Percentiles rank a stretch among this genome's conserved stretches.
Conservation (phyloP, 768 basidiomycete genomes). For the Cyclocybe aegerita region DNA sequence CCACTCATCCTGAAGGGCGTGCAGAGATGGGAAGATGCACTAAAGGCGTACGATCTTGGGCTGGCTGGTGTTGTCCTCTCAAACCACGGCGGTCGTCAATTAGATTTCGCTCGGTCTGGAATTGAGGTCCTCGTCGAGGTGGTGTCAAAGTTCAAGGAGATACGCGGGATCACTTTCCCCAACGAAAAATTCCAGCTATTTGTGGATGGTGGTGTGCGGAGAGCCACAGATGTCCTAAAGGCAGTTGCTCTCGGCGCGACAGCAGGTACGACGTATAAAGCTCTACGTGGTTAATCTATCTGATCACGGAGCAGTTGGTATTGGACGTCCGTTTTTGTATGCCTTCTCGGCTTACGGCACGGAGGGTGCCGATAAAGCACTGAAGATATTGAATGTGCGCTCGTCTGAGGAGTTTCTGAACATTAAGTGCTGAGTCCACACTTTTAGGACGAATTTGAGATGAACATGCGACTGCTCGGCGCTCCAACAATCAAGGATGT, state of each 20-base stretch:
- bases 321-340: conserved; percentile 87
- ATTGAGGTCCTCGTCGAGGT: conserved; percentile 91
- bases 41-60: conserved; percentile 78
- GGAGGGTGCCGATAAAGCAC: conserved; percentile 81
- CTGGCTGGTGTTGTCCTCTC: conserved; percentile 81
- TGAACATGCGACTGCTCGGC: conserved; percentile 92
- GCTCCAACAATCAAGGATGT: conserved; percentile 79
- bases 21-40: conserved; percentile 86
- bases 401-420: neutral
- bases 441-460: conserved; percentile 96
- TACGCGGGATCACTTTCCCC: conserved; percentile 70
- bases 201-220: conserved; percentile 91
- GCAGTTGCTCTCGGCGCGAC: conserved; percentile 75
- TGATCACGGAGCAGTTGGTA: conserved; percentile 42
- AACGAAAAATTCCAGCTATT: conserved; percentile 82
- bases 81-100: conserved; percentile 80
- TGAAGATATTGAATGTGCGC: conserved; percentile 76
- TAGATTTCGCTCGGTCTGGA: conserved; percentile 83
- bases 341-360: conserved; percentile 87
- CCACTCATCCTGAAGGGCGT: conserved; percentile 91
- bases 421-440: conserved; percentile 24
- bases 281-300: conserved; percentile 9
- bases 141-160: conserved; percentile 64
- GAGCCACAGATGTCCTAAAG: conserved; percentile 82
- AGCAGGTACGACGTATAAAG: conserved; percentile 33